A percentile compares a stretch with the other conserved stretches of the same genome.
Evolutionary conservation across 2,329 filamentous ascomycete species (phyloP).

Genomic region (Eutypa lata): DNA sequence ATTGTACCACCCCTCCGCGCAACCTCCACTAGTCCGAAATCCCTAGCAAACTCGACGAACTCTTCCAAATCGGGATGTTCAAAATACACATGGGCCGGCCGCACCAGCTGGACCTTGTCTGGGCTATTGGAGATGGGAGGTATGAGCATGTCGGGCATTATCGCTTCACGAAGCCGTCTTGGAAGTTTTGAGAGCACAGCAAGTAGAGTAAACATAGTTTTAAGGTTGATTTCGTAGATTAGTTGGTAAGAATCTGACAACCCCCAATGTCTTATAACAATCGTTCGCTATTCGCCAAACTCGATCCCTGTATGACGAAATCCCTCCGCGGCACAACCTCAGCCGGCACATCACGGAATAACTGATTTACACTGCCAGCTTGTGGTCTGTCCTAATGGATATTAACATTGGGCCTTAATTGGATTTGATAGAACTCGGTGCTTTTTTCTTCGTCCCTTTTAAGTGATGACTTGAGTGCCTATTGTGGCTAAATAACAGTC

Average conservation of each 20-base stretch:
- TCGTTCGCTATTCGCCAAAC: not conserved
- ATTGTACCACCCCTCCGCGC: constrained; percentile 26
- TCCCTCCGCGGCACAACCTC: not conserved
- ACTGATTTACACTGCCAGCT: not conserved
- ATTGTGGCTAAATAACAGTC: too few species aligned
- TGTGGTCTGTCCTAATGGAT: constrained; percentile 5
- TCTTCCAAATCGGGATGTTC: constrained; percentile 25
- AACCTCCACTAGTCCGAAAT: constrained; percentile 26
- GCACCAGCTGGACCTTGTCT: constrained; percentile 17
- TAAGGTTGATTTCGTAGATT: not conserved
- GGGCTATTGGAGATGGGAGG: constrained; percentile 15
- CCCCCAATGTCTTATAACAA: too few species aligned
- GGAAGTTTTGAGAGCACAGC: constrained; percentile 4
- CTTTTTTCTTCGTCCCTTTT: too few species aligned
- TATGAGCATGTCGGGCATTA: constrained; percentile 17
- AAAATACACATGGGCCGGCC: constrained; percentile 18
- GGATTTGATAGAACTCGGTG: not conserved
- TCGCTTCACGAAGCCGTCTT: constrained; percentile 7
- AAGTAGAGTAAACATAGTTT: not conserved
- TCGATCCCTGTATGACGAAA: not conserved
- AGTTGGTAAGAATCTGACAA: not conserved
- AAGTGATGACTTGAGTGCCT: too few species aligned
- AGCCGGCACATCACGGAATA: not conserved
- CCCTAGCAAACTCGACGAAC: constrained; percentile 20
- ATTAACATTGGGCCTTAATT: not conserved